A percentile compares a stretch with the other conserved stretches of the same genome.
Conservation (phyloP, 441 rosid species). For the Erysimum pusillum region DNA sequence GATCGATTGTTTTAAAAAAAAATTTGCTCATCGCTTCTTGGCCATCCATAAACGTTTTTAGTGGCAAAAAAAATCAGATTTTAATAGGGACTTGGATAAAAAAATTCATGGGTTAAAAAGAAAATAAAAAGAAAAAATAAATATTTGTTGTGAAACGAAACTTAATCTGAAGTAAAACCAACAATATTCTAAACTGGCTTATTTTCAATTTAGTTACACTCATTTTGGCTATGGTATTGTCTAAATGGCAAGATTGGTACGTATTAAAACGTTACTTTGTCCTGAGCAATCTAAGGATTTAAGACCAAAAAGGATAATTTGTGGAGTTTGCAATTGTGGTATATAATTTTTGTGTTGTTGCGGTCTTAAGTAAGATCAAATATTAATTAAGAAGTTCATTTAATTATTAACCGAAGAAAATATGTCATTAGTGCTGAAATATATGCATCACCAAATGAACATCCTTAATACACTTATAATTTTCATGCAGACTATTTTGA, state of each 20-base stretch:
- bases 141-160: background rate
- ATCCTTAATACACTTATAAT: slow-evolving; percentile 12
- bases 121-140: too few species aligned
- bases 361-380: background rate
- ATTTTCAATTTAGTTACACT: slow-evolving; percentile 4
- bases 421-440: background rate
- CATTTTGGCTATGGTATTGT: background rate
- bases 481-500: slow-evolving; percentile 35
- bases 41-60: too few species aligned
- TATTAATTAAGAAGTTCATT: background rate
- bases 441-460: slow-evolving; percentile 25
- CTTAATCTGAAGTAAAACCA: slow-evolving; percentile 18
- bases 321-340: background rate
- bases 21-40: too few species aligned
- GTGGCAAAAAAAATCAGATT: too few species aligned
- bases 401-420: slow-evolving; percentile 1
- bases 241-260: background rate
- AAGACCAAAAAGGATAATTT: background rate
- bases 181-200: slow-evolving; percentile 16
- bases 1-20: too few species aligned
- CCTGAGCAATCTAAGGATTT: background rate
- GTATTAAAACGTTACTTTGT: background rate
- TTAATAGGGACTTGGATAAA: too few species aligned
- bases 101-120: too few species aligned
- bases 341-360: background rate